These are phyloP conservation scores for Fagus sylvatica DNA, from an alignment of 306 rosid genomes.

Conservation along the genomic window DNA sequence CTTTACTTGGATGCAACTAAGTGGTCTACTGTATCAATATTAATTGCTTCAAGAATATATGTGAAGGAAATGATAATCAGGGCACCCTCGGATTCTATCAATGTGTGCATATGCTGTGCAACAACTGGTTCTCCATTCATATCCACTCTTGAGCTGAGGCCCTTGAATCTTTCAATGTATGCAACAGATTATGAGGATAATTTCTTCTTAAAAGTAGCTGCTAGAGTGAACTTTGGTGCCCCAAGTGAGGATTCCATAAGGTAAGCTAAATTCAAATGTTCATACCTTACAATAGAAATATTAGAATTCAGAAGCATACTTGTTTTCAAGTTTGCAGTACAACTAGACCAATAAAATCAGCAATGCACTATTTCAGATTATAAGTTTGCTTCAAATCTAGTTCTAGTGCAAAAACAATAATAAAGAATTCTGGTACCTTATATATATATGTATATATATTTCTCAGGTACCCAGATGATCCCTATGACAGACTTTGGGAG, in stretches of 20 bases:
- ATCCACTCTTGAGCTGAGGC: conserved; percentile 87
- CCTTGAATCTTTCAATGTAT: conserved; percentile 90
- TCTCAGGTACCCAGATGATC: conserved; percentile 96
- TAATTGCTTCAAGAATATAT: conserved; percentile 69
- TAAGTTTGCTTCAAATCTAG: not conserved
- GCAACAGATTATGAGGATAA: conserved; percentile 83
- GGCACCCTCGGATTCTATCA: conserved; percentile 69
- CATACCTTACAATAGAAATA: not conserved
- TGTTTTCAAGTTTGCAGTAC: not conserved
- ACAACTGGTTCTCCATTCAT: conserved; percentile 89
- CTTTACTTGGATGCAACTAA: conserved; percentile 80
- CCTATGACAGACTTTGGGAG: conserved; percentile 96
- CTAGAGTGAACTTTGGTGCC: conserved; percentile 94
- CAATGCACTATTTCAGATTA: not conserved
- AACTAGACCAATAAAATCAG: not conserved
- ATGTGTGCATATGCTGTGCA: conserved; percentile 90
- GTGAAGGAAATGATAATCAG: conserved; percentile 84
- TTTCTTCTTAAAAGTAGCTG: conserved; percentile 86
- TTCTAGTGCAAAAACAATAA: not conserved
- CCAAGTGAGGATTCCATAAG: conserved; percentile 61
- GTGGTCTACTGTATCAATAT: conserved; percentile 85
- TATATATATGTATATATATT: conserved; percentile 13
- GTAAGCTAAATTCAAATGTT: conserved; percentile 33
- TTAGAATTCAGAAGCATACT: not conserved
- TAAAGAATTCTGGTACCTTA: not conserved